Percentiles rank a stretch among this genome's conserved stretches.
These are phyloP conservation scores for Auricularia heimuer DNA, from an alignment of 768 basidiomycete genomes.

Conservation along the genomic window DNA sequence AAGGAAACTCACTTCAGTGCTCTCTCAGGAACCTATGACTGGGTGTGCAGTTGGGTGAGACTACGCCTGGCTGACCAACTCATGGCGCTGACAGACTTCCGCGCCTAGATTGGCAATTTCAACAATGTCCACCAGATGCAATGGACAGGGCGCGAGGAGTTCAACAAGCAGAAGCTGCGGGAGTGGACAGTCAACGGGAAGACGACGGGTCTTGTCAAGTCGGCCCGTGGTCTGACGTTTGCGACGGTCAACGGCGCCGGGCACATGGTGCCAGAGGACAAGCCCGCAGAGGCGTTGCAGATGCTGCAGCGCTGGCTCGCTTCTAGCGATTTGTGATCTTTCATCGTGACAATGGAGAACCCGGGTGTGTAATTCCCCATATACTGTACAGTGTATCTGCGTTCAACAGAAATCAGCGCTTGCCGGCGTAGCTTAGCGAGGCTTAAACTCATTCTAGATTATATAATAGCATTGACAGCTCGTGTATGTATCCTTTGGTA, in stretches of 20 bases:
- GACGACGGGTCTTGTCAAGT: conserved; percentile 25
- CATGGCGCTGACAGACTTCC: background rate
- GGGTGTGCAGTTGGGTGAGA: background rate
- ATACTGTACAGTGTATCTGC: no score
- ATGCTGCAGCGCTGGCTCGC: no score
- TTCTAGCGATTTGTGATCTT: no score
- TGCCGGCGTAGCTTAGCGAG: no score
- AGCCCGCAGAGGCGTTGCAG: background rate
- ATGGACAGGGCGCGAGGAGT: conserved; percentile 25
- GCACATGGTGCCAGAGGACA: conserved; percentile 20
- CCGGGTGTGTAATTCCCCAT: no score
- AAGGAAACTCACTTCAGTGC: background rate
- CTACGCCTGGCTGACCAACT: background rate
- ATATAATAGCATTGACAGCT: no score
- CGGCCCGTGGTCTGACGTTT: conserved; percentile 21
- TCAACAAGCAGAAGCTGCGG: conserved; percentile 15
- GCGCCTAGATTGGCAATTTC: background rate
- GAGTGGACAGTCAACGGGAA: conserved; percentile 27
- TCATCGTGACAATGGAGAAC: no score
- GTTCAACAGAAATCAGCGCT: no score
- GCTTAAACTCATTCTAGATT: no score
- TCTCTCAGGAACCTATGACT: background rate
- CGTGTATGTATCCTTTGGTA: no score
- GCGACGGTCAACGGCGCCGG: conserved; percentile 18
- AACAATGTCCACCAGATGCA: conserved; percentile 7